phyloP scores from a whole-genome alignment of 2,329 filamentous ascomycete species.

The Aspergillus amoenus region DNA sequence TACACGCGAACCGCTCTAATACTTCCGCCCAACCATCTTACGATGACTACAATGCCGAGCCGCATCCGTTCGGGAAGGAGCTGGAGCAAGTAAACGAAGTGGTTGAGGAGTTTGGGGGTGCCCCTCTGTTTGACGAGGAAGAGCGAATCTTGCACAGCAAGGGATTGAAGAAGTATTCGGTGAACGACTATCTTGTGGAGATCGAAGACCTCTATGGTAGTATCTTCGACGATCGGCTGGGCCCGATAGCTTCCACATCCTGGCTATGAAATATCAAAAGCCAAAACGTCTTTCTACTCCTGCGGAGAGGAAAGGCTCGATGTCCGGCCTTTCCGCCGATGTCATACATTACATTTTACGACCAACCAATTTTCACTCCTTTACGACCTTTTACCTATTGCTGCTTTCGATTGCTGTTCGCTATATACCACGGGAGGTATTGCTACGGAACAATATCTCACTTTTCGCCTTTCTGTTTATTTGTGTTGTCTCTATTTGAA shows the following conservation, averaged over 20 bases:
- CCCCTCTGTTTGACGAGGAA: constrained; percentile 68
- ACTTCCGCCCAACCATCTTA: constrained; percentile 32
- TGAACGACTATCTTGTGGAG: constrained; percentile 80
- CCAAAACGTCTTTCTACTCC: background rate
- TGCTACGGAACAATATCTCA: constrained; percentile 11
- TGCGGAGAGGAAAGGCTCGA: constrained; percentile 22
- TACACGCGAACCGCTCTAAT: constrained; percentile 37
- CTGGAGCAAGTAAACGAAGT: constrained; percentile 90
- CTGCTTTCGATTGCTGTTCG: constrained; percentile 10
- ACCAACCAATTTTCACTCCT: constrained; percentile 33
- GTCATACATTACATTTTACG: constrained; percentile 18
- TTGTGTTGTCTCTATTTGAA: constrained; percentile 3
- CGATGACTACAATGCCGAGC: constrained; percentile 38
- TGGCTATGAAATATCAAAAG: constrained; percentile 39
- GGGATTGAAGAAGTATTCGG: constrained; percentile 71
- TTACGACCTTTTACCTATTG: constrained; percentile 13
- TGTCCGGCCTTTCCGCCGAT: constrained; percentile 13
- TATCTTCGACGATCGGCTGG: constrained; percentile 55
- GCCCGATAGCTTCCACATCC: constrained; percentile 31
- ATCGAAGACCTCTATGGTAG: constrained; percentile 67
- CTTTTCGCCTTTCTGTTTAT: constrained; percentile 5
- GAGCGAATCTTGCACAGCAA: constrained; percentile 66
- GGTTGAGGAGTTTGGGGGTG: constrained; percentile 78
- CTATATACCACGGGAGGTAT: constrained; percentile 27
- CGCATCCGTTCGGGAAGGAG: constrained; percentile 83